These are phyloP conservation scores for Heterobasidion irregulare DNA, from an alignment of 1,284 basidiomycete genomes.

Conservation along the genomic window DNA sequence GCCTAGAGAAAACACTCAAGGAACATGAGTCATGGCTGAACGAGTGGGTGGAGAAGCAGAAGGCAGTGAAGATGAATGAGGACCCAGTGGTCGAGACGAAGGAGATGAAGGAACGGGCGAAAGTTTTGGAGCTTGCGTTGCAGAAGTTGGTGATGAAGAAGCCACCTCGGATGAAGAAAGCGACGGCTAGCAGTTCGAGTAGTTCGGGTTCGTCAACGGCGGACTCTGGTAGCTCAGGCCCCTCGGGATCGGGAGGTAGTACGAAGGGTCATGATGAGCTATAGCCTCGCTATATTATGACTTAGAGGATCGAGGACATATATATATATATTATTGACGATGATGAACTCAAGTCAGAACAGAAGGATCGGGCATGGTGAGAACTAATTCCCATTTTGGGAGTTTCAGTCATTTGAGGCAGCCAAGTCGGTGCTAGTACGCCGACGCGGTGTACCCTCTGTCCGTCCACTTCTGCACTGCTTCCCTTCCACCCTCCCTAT, in stretches of 20 bases:
- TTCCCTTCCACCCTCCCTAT: too few species aligned
- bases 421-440: too few species aligned
- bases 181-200: constrained; percentile 19
- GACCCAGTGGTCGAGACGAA: constrained; percentile 76
- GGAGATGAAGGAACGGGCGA: constrained; percentile 79
- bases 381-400: too few species aligned
- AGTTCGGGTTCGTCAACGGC: constrained; percentile 3
- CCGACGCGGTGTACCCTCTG: too few species aligned
- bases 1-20: constrained; percentile 63
- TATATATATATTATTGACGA: background rate
- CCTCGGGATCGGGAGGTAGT: background rate
- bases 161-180: constrained; percentile 46
- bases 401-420: too few species aligned
- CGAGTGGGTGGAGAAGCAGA: constrained; percentile 75
- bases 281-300: constrained; percentile 9
- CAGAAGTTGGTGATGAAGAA: constrained; percentile 61
- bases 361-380: too few species aligned
- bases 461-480: too few species aligned
- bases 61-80: constrained; percentile 59
- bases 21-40: constrained; percentile 79
- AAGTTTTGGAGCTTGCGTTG: constrained; percentile 70
- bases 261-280: constrained; percentile 18
- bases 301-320: background rate
- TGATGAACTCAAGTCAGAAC: too few species aligned
- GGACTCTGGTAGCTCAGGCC: background rate